Percentiles rank a stretch among this genome's conserved stretches.
phyloP scores from a whole-genome alignment of 805 yeast species.

The Geotrichum ghanense region DNA sequence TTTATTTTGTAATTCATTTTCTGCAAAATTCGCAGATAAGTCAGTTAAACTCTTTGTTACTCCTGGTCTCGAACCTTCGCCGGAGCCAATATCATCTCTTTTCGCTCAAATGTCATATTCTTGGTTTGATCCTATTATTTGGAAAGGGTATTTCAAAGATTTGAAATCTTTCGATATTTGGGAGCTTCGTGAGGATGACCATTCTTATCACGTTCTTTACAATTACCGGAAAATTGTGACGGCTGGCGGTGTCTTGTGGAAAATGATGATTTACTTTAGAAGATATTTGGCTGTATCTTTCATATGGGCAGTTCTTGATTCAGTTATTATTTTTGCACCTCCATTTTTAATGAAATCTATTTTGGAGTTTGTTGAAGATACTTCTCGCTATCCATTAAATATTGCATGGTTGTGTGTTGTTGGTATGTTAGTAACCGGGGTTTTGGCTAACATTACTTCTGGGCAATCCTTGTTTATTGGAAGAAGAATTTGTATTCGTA shows the following conservation, averaged over 20 bases:
- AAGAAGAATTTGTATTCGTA: constrained; percentile 82
- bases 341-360: constrained; percentile 65
- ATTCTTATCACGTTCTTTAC: constrained; percentile 58
- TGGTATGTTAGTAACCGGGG: constrained; percentile 53
- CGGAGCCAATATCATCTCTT: constrained; percentile 14
- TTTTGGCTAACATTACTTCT: constrained; percentile 43
- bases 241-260: constrained; percentile 43
- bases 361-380: constrained; percentile 75
- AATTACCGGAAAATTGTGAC: constrained; percentile 42
- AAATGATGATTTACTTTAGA: constrained; percentile 50
- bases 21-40: constrained; percentile 57
- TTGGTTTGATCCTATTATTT: constrained; percentile 30
- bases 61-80: constrained; percentile 26
- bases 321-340: constrained; percentile 63
- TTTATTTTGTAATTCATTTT: constrained; percentile 39
- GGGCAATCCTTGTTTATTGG: constrained; percentile 85
- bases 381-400: constrained; percentile 43
- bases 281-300: not conserved
- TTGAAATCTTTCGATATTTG: constrained; percentile 60
- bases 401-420: constrained; percentile 85
- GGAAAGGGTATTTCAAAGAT: constrained; percentile 47
- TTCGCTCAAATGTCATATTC: constrained; percentile 11
- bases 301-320: constrained; percentile 54
- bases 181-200: constrained; percentile 75
- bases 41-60: constrained; percentile 35